Evolutionary conservation across 352 stramenopile genomes (phyloP), one percentile per base, ranked within the genome.

Genomic region (Phytophthora sojae): DNA sequence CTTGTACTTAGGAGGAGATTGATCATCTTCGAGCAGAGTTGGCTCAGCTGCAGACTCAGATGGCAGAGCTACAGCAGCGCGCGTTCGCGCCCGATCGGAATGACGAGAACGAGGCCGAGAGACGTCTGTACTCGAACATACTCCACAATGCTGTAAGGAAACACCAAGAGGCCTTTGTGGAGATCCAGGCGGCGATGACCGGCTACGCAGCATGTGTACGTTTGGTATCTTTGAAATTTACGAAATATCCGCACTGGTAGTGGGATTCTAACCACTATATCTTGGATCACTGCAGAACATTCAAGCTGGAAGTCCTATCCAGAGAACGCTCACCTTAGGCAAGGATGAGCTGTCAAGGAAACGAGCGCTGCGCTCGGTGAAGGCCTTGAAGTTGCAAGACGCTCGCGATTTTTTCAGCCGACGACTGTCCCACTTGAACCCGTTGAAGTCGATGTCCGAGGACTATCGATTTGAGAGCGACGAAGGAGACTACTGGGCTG

Each of bases 381-480:
- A 77, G 29, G 32, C 37, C 9, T 21, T 53, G n/a, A 82, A 77
- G 35, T 25, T 82, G 3, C 54, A 66, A 19, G 63, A 71, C 15
- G 71, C 67, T 0, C 67, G 58, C 14, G 47, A 59, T 0, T 79
- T 79, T 21, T 59, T 82, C 4, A 49, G 32, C 1, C 53, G 45
- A 23, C 50, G 71, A 45, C 61, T 77, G 1, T 65, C 67, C 1
- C 45, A 67, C 12, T 14, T 81, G 23, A 66, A 79, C 35, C 56
- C 72, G 23, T 35, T 73, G 8, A 61, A 65, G 7, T 71, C 67
- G 3, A 71, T 75, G 61, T 77, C 73, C 8, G 70, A 80, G 32
- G 75, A 83, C 14, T 72, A 78, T 12, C 61, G 62, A 6, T 79
- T 77, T n/a, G 66, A 78, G 56, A 70, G 58, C 45, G 55, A 71